These are phyloP conservation scores for Pseudisothecium myosuroides DNA, from an alignment of 225 moss, liverwort and hornwort genomes.

Conservation along the genomic window DNA sequence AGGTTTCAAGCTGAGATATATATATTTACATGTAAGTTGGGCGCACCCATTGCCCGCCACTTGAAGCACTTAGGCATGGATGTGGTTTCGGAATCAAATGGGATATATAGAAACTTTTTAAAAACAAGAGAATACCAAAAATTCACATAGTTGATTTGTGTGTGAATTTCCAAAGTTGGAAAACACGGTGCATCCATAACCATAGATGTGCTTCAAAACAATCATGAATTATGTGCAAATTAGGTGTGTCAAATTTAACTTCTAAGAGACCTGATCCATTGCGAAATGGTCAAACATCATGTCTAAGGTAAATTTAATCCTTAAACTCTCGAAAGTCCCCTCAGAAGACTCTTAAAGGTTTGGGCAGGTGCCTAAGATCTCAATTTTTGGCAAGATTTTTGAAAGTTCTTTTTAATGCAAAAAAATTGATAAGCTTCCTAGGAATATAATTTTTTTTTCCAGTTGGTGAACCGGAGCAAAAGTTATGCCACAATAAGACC, in stretches of 20 bases:
- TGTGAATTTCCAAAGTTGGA: not conserved
- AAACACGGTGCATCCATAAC: not conserved
- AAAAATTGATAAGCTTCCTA: too few species aligned
- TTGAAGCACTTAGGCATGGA: not conserved
- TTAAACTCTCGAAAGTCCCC: fast-evolving
- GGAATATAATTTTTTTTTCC: too few species aligned
- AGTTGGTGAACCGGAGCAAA: fast-evolving
- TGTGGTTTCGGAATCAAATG: not conserved
- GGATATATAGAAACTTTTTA: not conserved
- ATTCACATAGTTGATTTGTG: not conserved
- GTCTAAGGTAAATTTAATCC: too few species aligned
- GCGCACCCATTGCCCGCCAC: not conserved
- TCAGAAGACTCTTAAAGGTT: too few species aligned
- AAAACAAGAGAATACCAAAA: not conserved
- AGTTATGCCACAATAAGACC: too few species aligned
- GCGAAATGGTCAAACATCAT: too few species aligned
- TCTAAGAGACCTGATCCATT: fast-evolving
- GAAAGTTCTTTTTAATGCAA: too few species aligned
- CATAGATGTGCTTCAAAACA: not conserved
- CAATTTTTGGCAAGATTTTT: too few species aligned
- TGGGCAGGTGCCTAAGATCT: too few species aligned
- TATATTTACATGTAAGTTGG: not conserved
- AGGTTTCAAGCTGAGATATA: not conserved
- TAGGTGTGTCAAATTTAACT: not conserved
- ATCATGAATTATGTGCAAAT: not conserved